Conservation (phyloP, 495 filamentous ascomycete species). For the Friedmanniomyces simplex region DNA sequence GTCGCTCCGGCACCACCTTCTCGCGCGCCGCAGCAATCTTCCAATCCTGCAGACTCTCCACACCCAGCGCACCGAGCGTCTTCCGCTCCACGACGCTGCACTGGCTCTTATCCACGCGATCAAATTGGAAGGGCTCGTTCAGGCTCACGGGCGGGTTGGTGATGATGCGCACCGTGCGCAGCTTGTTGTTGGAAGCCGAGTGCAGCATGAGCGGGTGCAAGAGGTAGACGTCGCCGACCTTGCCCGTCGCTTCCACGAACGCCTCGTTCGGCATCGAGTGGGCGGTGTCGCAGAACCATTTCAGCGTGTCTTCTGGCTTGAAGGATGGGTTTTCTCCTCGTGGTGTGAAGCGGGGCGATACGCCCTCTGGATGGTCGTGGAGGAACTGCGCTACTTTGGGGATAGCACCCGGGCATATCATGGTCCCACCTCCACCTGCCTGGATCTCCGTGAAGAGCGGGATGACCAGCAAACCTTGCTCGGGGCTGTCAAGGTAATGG, state of each 20-base stretch:
- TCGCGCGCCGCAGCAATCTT: slow-evolving; percentile 47
- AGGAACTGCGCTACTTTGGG: slow-evolving; percentile 47
- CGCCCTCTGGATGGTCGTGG: slow-evolving; percentile 56
- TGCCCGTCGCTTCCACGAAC: slow-evolving; percentile 46
- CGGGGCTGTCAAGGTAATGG: slow-evolving; percentile 62
- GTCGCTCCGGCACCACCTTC: slow-evolving; percentile 36
- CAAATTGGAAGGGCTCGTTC: slow-evolving; percentile 53
- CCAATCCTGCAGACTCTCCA: slow-evolving; percentile 51
- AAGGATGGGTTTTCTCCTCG: slow-evolving; percentile 36
- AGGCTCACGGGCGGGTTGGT: slow-evolving; percentile 61
- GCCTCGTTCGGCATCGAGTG: slow-evolving; percentile 33
- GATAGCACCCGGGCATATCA: slow-evolving; percentile 52
- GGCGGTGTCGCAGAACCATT: slow-evolving; percentile 47
- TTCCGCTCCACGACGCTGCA: slow-evolving; percentile 62
- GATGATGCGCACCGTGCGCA: slow-evolving; percentile 20
- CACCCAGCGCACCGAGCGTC: slow-evolving; percentile 51
- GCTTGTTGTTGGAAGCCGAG: slow-evolving; percentile 6
- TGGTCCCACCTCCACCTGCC: slow-evolving; percentile 54
- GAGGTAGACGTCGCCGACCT: slow-evolving; percentile 12
- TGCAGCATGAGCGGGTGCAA: slow-evolving; percentile 13
- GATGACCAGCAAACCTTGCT: slow-evolving; percentile 61
- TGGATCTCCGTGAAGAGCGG: slow-evolving; percentile 59
- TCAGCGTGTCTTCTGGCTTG: slow-evolving; percentile 25
- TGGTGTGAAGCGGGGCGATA: slow-evolving; percentile 55
- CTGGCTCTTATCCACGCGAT: slow-evolving; percentile 44